Evolutionary conservation across 1,284 basidiomycete genomes (phyloP).

Genomic region (Heterobasidion irregulare): DNA sequence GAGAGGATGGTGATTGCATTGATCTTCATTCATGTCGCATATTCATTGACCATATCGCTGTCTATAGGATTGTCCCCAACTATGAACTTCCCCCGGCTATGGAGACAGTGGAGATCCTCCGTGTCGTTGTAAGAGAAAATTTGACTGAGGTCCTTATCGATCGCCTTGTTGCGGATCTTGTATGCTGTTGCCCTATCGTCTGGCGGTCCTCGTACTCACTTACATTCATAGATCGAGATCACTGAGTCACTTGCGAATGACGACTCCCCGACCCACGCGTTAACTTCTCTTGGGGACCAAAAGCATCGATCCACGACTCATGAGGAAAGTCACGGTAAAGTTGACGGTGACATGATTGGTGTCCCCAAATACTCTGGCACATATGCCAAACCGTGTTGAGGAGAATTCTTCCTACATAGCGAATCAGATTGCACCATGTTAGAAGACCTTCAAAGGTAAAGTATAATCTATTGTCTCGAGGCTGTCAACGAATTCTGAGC

Average conservation of each 20-base stretch:
- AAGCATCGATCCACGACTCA: constrained; percentile 21
- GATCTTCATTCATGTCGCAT: not conserved
- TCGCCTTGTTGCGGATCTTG: constrained; percentile 53
- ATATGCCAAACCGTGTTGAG: constrained; percentile 55
- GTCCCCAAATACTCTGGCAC: constrained; percentile 47
- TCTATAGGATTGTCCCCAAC: constrained; percentile 75
- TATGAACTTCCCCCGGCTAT: constrained; percentile 74
- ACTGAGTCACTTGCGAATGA: constrained; percentile 42
- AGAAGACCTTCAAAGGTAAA: too few relatives aligned
- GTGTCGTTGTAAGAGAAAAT: constrained; percentile 81
- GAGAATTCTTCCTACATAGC: too few relatives aligned
- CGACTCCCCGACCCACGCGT: constrained; percentile 40
- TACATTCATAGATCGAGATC: constrained; percentile 40
- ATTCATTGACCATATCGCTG: not conserved
- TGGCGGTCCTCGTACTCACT: too few relatives aligned
- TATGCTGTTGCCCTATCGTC: constrained; percentile 22
- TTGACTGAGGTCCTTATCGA: constrained; percentile 60
- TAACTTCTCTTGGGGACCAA: constrained; percentile 33
- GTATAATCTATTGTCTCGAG: too few relatives aligned
- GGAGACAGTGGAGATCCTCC: constrained; percentile 69
- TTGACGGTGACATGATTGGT: constrained; percentile 31
- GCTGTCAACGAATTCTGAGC: too few relatives aligned
- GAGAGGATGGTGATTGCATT: constrained; percentile 59
- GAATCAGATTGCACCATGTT: too few relatives aligned
- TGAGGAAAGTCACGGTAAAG: constrained; percentile 24